Base-by-base conservation (phyloP, 257 asterid species). In the Lycium barbarum region DNA sequence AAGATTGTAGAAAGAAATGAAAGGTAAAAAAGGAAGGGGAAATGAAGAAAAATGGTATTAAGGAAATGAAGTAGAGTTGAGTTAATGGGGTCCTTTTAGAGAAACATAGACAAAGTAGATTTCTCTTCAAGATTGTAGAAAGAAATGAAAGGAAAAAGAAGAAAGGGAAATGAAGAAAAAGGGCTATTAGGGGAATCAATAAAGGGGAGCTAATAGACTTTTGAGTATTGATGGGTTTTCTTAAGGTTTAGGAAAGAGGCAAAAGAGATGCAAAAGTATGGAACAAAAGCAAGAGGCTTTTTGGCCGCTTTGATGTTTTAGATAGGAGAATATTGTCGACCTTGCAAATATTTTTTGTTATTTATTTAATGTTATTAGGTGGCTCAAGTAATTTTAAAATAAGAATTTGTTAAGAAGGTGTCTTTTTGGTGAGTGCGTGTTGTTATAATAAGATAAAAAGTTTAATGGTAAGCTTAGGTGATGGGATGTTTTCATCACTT, bases 211-310 rank as follows among this genome's bases (percentile, higher is more conserved):
- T 35, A 0, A 67, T 67, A 2, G 49, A 67, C 1, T 38, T 70
- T 70, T 70, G 78, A 20, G 61, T 5, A 2, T 40, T 0, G 26
- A 20, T 40, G 59, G 3, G 59, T 73, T 74, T 49, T 38, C 81
- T 74, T 76, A 26, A 3, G 63, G 26, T 26, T 10, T 51, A 76
- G 59, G 62, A 7, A 76, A 76, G 63, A 76, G 13, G 63, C 47
- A 74, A 68, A 1, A 45, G 33, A 81, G 80, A 84, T 83, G 81
- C 45, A 87, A 63, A 83, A 51, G 74, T 68, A 38, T 55, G 20
- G 85, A 86, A 20, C 62, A 74, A 74, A 74, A 49, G 81, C 14
- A 79, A 90, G 88, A 89, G 86, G 82, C 83, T 83, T 71, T 71
- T 73, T 15, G 63, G 86, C 43, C 76, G 78, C 90, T 86, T 70